Percentiles rank a stretch among this genome's conserved stretches.
phyloP scores from a whole-genome alignment of 768 basidiomycete species.

The Termitomyces titanicus region DNA sequence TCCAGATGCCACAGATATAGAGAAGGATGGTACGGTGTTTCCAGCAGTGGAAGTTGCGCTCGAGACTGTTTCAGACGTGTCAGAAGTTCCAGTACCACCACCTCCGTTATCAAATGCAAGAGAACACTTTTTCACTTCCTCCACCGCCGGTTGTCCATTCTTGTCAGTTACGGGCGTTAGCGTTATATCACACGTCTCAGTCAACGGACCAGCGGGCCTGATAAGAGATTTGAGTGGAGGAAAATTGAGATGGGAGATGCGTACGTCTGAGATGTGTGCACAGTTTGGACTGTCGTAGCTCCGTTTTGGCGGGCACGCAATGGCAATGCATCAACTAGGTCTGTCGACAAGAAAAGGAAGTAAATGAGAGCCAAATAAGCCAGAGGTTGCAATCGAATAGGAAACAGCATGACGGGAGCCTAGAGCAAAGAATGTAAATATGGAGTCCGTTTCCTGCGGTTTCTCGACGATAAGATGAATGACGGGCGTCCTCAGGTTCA shows the following conservation, averaged over 20 bases:
- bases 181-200: conserved; percentile 55
- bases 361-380: conserved; percentile 36
- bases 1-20: conserved; percentile 9
- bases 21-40: conserved; percentile 4
- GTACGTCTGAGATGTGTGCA: conserved; percentile 44
- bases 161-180: conserved; percentile 51
- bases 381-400: conserved; percentile 24
- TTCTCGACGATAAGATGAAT: conserved; percentile 33
- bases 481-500: conserved; percentile 25
- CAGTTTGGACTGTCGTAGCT: conserved; percentile 39
- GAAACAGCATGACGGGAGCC: conserved; percentile 36
- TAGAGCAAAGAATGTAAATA: conserved; percentile 27
- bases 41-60: conserved; percentile 18
- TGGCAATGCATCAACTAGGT: conserved; percentile 33
- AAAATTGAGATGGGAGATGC: conserved; percentile 16
- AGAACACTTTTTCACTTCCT: conserved; percentile 53
- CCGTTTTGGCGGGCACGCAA: conserved; percentile 29
- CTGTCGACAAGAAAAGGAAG: conserved; percentile 31
- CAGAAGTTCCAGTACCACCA: conserved; percentile 5
- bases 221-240: conserved; percentile 7
- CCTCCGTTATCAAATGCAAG: conserved; percentile 25
- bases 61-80: conserved; percentile 18
- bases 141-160: conserved; percentile 45
- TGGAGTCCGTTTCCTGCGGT: conserved; percentile 53
- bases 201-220: conserved; percentile 48